Evolutionary conservation across 2,329 filamentous ascomycete species (phyloP), one percentile per base, ranked within the genome.

Genomic region (Nannizziopsis arthrosporioides): DNA sequence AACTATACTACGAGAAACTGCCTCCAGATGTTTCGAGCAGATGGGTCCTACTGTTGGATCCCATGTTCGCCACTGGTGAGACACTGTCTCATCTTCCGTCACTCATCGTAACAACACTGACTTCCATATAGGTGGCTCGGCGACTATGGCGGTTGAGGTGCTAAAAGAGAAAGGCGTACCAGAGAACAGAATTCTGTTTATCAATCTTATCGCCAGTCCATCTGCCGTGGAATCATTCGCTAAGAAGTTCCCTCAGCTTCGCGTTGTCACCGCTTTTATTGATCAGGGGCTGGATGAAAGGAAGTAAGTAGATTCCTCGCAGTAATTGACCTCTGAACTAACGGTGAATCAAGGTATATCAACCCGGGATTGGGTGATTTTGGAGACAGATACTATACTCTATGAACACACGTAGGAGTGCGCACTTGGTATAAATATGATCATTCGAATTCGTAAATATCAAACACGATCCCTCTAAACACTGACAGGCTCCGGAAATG

Each of bases 11-110:
- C 68, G 90, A 96, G 61, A 98, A 98, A 72, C 76, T 98, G 34
- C 92, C 92, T 5, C 83, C 87, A 62, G 92, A 98, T 63, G 95
- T 98, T 65, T 79, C 84, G 18, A 78, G 90, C 47, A 75, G 92
- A 65, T 98, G 92, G 89, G 90, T 95, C 32, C 72, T 98, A 51
- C 73, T 98, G 39, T 71, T 98, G 40, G 92, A 98, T 63, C 92
- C 92, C n/a, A 98, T 98, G 92, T 89, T 98, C 69, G 92, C 92
- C 50, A 98, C 92, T 57, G 89, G 87, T 89, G 68, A 60, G 73
- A 55, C 53, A 49, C n/a, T 30, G 18, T 42, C 18, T 14, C 14
- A 15, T 44, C 30, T 10, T 44, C 15, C 15, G 31, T 42, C 31
- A 34, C 11, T 18, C 6, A 30, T 30, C 38, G n/a, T n/a, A 27